Evolutionary conservation across 257 asterid genomes (phyloP).

Genomic region (Nicotiana tomentosiformis): DNA sequence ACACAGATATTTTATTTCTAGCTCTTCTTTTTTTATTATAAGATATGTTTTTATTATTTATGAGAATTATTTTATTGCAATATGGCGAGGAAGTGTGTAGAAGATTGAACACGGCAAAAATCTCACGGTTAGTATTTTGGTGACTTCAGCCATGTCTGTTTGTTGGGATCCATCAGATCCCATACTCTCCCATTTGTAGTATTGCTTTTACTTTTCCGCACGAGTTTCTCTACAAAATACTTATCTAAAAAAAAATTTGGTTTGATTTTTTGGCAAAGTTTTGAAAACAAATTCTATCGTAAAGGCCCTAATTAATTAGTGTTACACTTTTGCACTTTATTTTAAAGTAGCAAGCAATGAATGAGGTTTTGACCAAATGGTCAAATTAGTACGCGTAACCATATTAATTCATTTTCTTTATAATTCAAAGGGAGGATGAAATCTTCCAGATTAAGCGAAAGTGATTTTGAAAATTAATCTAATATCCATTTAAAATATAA

Average conservation of each 20-base stretch:
- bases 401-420: background rate
- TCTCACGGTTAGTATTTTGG: slow-evolving; percentile 23
- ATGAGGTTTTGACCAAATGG: background rate
- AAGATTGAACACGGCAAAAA: slow-evolving; percentile 11
- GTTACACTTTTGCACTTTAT: background rate
- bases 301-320: background rate
- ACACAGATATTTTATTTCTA: too few relatives aligned
- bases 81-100: slow-evolving; percentile 26
- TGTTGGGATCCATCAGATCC: slow-evolving; percentile 9
- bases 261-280: too few relatives aligned
- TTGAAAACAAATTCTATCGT: too few relatives aligned
- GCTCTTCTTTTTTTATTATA: too few relatives aligned
- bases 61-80: slow-evolving; percentile 18
- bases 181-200: background rate
- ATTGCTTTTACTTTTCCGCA: background rate
- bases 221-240: slow-evolving; percentile 5
- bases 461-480: background rate
- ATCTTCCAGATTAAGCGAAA: background rate
- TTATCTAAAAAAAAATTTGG: background rate
- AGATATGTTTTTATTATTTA: fast-evolving
- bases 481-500: background rate
- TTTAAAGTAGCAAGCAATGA: background rate
- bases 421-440: background rate
- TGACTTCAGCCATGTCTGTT: slow-evolving; percentile 31
- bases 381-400: background rate